Evolutionary conservation across 202 grass and related monocot genomes (phyloP), one percentile per base, ranked within the genome.

Genomic region (Panicum hallii): DNA sequence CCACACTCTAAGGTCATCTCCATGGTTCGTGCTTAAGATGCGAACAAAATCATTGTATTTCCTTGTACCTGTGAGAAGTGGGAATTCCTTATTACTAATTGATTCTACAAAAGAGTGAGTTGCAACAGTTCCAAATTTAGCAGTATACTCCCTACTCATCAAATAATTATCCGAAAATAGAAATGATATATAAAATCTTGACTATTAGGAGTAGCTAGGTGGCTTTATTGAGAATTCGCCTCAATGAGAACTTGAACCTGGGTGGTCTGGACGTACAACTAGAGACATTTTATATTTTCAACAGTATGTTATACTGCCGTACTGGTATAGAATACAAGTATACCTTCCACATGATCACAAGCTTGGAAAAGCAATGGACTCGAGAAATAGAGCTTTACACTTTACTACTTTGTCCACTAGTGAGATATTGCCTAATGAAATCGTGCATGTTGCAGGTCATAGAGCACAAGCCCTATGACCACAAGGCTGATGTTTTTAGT

Each of bases 401-500:
- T 54, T 48, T 34, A 42, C 49, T 78, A 63, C 9, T 68, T 42
- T 85, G 38, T 49, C 54, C 34, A 28, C 12, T 17, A 79, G 44
- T 73, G 30, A 36, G 70, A 28, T 74, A 72, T 81, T 4, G 46
- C 11, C 81, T 90, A 72, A 87, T 14, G 45, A 9, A 81, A 20
- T 74, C 78, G 64, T 83, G 48, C 19, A 52, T 75, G 12, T 41
- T 92, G 30, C 78, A 97, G 97, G 90, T 99, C 70, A 99, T 99
- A 90, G 97, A 99, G 79, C 97, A 99, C 69, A 99, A 93, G 74
- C 92, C 93, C 38, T 99, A 99, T 70, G 93, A 97, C 79, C 97
- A 99, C 84, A 99, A 99, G 79, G 97, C 97, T 72, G 97, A 99
- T 85, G 97, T 99, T 76, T 99, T 99, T 88, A 97, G 97, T 88